Base-by-base conservation (phyloP, 2,329 filamentous ascomycete species). In the Whalleya microplaca region DNA sequence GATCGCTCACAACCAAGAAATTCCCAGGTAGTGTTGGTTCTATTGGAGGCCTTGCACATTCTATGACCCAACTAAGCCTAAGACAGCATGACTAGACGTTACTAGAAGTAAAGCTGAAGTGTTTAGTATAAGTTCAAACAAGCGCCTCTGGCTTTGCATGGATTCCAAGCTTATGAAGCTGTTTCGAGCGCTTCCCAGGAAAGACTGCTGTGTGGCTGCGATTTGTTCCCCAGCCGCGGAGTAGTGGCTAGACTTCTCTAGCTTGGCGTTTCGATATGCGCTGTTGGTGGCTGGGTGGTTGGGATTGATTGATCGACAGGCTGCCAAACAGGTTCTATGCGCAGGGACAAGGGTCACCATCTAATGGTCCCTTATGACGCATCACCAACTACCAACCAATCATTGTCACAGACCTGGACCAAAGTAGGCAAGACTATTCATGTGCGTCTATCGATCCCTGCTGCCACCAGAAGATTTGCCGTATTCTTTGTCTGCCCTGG, bases 391-490 rank as follows among this genome's bases (percentile, higher is more conserved):
- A 18, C 10, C 9, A 45, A 7, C 66, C 66, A 67, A 68, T 67
- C 66, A 67, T 42, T 53, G 40, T 21, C 20, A 14, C 40, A 5
- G 48, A 47, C 56, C 46, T 62, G 18, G 52, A 62, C 62, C 51
- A 59, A 63, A 68, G 62, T 53, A 59, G 65, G 61, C 62, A 67
- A 65, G 59, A 55, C 44, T 18, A 41, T 41, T 29, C 10, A 20
- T 48, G 55, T 59, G 55, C 55, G 53, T 51, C 51, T 55, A 48
- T 51, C 41, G 18, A 27, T 41, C 32, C 43, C 53, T 55, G 57
- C 51, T 21, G 45, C 51, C 21, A 3, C 43, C 23, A 5, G 21
- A 27, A 29, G 41, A 47, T 50, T n/a, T n/a, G n/a, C n/a, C n/a
- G n/a, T 23, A 29, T 50, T 19, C 19, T 41, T 45, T 54, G 42